Percentiles rank a stretch among this genome's conserved stretches.
Conservation (phyloP, 352 stramenopile genomes). For the Phytopythium cucurbitacearum region DNA sequence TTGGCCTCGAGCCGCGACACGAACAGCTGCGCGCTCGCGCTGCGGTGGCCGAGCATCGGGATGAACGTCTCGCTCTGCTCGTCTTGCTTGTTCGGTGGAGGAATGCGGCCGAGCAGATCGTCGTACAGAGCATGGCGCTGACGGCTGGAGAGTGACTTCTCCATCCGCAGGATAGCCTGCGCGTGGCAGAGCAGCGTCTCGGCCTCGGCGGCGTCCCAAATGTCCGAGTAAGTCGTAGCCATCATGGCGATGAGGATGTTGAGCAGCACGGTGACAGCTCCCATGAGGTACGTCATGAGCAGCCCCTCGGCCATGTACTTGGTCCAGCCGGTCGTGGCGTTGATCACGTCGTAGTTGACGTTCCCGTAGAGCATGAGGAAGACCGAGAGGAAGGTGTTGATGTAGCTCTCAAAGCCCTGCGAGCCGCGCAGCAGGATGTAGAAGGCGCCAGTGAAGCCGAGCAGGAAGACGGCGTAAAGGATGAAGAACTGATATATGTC, state of each 20-base stretch:
- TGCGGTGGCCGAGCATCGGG: background rate
- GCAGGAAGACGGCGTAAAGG: conserved; percentile 67
- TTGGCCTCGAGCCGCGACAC: conserved; percentile 5
- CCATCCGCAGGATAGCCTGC: conserved; percentile 46
- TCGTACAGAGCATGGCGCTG: background rate
- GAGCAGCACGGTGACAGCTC: conserved; percentile 56
- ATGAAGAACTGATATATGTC: conserved; percentile 68
- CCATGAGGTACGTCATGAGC: conserved; percentile 47
- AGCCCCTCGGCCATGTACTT: conserved; percentile 50
- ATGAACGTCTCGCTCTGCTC: background rate
- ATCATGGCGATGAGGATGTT: conserved; percentile 79
- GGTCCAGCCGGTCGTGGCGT: conserved; percentile 26
- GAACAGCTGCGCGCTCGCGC: background rate
- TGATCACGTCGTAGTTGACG: conserved; percentile 48
- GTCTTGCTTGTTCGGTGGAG: background rate
- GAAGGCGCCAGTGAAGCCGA: conserved; percentile 68
- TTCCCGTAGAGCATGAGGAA: conserved; percentile 74
- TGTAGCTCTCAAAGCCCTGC: conserved; percentile 52
- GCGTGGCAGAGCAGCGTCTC: conserved; percentile 54
- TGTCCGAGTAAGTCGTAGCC: conserved; percentile 53
- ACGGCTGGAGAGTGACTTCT: conserved; percentile 27
- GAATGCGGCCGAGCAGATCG: background rate
- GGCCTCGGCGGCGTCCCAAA: conserved; percentile 51
- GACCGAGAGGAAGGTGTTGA: conserved; percentile 61
- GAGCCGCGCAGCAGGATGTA: conserved; percentile 61